Percentiles rank a stretch among this genome's conserved stretches.
These are phyloP conservation scores for Maudiozyma saulgeensis DNA, from an alignment of 805 yeast species.

Conservation along the genomic window DNA sequence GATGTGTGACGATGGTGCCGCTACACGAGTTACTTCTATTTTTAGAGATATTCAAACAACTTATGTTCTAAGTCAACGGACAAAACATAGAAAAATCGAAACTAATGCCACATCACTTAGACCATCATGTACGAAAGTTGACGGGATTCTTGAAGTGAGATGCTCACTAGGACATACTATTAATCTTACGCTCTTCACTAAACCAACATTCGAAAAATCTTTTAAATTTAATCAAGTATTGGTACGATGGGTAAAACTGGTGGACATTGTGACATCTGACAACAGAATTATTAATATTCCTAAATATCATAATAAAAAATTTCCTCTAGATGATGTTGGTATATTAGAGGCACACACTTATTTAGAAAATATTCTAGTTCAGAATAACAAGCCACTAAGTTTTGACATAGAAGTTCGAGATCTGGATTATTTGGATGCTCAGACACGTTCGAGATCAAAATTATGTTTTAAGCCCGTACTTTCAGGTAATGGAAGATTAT, in stretches of 20 bases:
- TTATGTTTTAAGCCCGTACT: slow-evolving; percentile 32
- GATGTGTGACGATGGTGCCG: slow-evolving; percentile 36
- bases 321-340: slow-evolving; percentile 18
- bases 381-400: neutral
- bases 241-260: slow-evolving; percentile 15
- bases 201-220: slow-evolving; percentile 17
- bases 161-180: slow-evolving; percentile 18
- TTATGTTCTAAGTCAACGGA: slow-evolving; percentile 30
- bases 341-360: slow-evolving; percentile 14
- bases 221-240: slow-evolving; percentile 10
- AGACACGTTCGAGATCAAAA: slow-evolving; percentile 26
- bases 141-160: slow-evolving; percentile 15
- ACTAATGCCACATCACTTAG: neutral
- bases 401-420: slow-evolving; percentile 37
- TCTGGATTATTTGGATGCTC: slow-evolving; percentile 19
- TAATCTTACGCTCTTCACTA: slow-evolving; percentile 11
- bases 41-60: slow-evolving; percentile 37
- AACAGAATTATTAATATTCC: slow-evolving; percentile 17
- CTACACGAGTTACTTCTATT: slow-evolving; percentile 33
- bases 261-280: slow-evolving; percentile 15
- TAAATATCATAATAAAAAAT: slow-evolving; percentile 18
- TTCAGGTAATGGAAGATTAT: slow-evolving; percentile 28
- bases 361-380: too few species aligned
- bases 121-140: slow-evolving; percentile 1
- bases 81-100: slow-evolving; percentile 15